A percentile compares a stretch with the other conserved stretches of the same genome.
Evolutionary conservation across 345 rosid genomes (phyloP).

Genomic region (Eucalyptus tenuipes): DNA sequence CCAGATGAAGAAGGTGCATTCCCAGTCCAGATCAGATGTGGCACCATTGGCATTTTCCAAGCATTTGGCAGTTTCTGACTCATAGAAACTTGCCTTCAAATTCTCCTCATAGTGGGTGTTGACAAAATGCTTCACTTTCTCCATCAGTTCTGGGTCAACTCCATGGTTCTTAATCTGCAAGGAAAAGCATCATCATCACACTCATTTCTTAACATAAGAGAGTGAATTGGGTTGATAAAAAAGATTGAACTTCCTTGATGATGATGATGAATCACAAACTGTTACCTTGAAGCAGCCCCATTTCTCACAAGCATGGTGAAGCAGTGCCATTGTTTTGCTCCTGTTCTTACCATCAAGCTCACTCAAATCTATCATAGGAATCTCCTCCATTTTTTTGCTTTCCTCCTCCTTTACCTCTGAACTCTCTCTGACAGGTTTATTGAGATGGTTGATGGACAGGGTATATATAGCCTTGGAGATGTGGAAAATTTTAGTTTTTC

Average conservation of each 20-base stretch:
- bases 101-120: conserved; percentile 61
- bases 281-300: conserved; percentile 87
- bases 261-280: background rate
- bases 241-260: background rate
- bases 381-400: conserved; percentile 35
- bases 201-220: background rate
- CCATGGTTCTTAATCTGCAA: conserved; percentile 85
- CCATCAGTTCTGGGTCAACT: conserved; percentile 57
- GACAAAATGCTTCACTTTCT: conserved; percentile 62
- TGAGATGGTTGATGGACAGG: background rate
- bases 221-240: background rate
- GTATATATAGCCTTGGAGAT: background rate
- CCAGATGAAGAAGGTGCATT: conserved; percentile 63
- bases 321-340: conserved; percentile 45
- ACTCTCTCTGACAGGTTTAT: background rate
- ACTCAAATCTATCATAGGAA: conserved; percentile 53
- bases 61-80: conserved; percentile 50
- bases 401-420: background rate
- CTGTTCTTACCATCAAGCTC: conserved; percentile 50
- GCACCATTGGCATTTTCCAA: conserved; percentile 10
- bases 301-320: conserved; percentile 71
- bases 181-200: background rate
- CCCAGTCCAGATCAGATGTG: conserved; percentile 57
- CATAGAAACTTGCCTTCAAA: conserved; percentile 47
- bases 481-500: background rate